Percentiles rank a stretch among this genome's conserved stretches.
These are phyloP conservation scores for Pseudovirgaria hyperparasitica DNA, from an alignment of 2,329 filamentous ascomycete genomes.

Conservation along the genomic window DNA sequence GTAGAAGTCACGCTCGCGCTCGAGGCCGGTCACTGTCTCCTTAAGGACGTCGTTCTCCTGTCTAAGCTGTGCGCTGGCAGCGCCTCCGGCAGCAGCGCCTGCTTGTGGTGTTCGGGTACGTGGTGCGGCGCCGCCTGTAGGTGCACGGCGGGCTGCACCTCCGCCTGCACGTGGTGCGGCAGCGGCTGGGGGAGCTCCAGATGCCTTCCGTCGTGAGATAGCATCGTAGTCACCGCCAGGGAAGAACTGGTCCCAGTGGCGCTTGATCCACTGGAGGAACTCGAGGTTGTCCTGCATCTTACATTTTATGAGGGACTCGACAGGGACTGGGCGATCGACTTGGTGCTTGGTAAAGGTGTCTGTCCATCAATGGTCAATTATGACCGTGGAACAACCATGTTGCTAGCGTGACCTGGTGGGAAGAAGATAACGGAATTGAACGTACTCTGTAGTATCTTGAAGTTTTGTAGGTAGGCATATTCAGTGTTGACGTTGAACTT, in stretches of 20 bases:
- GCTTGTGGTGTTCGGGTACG: conserved; percentile 27
- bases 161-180: conserved; percentile 38
- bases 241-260: conserved; percentile 96
- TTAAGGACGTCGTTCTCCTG: conserved; percentile 81
- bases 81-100: conserved; percentile 31
- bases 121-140: conserved; percentile 25
- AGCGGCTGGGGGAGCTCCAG: conserved; percentile 42
- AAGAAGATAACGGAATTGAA: conserved; percentile 8
- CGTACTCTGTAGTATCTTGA: conserved; percentile 93
- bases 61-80: conserved; percentile 59
- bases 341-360: conserved; percentile 76
- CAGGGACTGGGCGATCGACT: conserved; percentile 80
- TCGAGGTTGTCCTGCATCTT: conserved; percentile 99
- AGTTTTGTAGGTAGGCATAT: conserved; percentile 96
- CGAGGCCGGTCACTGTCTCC: conserved; percentile 87
- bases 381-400: conserved; percentile 5
- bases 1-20: conserved; percentile 97
- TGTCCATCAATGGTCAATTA: conserved; percentile 21
- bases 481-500: conserved; percentile 98
- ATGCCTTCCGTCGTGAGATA: conserved; percentile 68
- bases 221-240: conserved; percentile 96
- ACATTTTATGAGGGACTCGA: conserved; percentile 85
- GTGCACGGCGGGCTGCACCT: conserved; percentile 33
- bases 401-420: background rate
- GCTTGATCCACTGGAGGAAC: conserved; percentile 94